phyloP scores from a whole-genome alignment of 345 rosid genomes.

The Clarkia xantiana region DNA sequence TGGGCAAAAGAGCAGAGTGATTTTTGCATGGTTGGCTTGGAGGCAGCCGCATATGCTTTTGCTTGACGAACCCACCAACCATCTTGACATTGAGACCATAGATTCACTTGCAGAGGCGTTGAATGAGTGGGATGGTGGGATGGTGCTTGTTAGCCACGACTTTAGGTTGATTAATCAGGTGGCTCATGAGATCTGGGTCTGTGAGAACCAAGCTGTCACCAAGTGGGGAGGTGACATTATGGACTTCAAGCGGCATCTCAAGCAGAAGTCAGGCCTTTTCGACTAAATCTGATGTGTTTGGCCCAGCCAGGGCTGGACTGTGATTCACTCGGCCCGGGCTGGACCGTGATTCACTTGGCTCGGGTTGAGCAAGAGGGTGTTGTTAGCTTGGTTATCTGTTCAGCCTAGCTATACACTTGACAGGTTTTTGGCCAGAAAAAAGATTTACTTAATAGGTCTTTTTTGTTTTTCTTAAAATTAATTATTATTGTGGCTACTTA shows the following conservation, averaged over 20 bases:
- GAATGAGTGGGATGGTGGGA: constrained; percentile 44
- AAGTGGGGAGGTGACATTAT: constrained; percentile 40
- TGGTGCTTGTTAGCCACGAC: constrained; percentile 43
- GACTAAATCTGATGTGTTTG: constrained; percentile 15
- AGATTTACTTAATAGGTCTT: too few relatives aligned
- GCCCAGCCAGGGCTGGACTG: too few relatives aligned
- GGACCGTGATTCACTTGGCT: too few relatives aligned
- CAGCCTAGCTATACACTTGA: too few relatives aligned
- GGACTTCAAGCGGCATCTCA: constrained; percentile 36
- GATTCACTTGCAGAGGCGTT: constrained; percentile 59
- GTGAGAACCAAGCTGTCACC: constrained; percentile 33
- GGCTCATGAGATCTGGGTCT: constrained; percentile 40
- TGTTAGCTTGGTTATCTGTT: too few relatives aligned
- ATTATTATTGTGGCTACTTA: too few relatives aligned
- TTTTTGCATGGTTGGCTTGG: constrained; percentile 90
- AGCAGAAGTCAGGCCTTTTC: constrained; percentile 51
- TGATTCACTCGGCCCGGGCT: too few relatives aligned
- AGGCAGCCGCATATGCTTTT: constrained; percentile 93
- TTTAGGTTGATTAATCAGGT: constrained; percentile 51
- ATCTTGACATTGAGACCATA: constrained; percentile 91
- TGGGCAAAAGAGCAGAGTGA: constrained; percentile 91
- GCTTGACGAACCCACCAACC: constrained; percentile 93
- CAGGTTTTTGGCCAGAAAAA: too few relatives aligned
- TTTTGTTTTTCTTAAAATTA: too few relatives aligned
- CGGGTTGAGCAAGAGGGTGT: too few relatives aligned